A percentile compares a stretch with the other conserved stretches of the same genome.
These are phyloP conservation scores for Apophysomyces variabilis DNA, from an alignment of 371 early-diverging fungal species.

Conservation along the genomic window DNA sequence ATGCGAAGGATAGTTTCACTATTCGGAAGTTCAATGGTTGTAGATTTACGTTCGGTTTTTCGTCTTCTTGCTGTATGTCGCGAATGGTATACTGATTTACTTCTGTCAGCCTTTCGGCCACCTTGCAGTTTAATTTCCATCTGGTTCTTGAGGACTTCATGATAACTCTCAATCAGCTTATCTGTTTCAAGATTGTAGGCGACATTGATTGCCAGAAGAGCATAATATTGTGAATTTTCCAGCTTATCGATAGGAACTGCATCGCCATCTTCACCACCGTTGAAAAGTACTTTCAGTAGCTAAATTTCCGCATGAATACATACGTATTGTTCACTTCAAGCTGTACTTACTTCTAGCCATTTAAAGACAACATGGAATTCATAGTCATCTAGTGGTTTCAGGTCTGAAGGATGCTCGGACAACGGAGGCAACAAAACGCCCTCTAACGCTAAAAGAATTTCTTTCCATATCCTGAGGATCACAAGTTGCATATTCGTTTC, in stretches of 20 bases:
- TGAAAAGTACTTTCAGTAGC: constrained; percentile 78
- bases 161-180: constrained; percentile 59
- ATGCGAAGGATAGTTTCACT: constrained; percentile 48
- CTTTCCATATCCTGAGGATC: constrained; percentile 79
- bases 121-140: constrained; percentile 24
- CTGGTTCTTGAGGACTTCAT: constrained; percentile 30
- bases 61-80: constrained; percentile 22
- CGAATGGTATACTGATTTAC: constrained; percentile 30
- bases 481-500: constrained; percentile 72
- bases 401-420: constrained; percentile 58
- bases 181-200: constrained; percentile 59
- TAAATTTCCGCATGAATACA: constrained; percentile 25
- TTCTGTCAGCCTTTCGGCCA: constrained; percentile 25
- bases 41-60: constrained; percentile 17
- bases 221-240: constrained; percentile 70
- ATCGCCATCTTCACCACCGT: constrained; percentile 81
- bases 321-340: background rate
- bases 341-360: constrained; percentile 51
- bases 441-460: constrained; percentile 69
- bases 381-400: constrained; percentile 59
- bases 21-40: constrained; percentile 29
- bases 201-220: constrained; percentile 53
- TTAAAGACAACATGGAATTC: constrained; percentile 71
- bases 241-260: constrained; percentile 68
- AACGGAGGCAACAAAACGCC: constrained; percentile 77